Base-by-base conservation (phyloP, 129 eudicot genomes). In the Silybum marianum region DNA sequence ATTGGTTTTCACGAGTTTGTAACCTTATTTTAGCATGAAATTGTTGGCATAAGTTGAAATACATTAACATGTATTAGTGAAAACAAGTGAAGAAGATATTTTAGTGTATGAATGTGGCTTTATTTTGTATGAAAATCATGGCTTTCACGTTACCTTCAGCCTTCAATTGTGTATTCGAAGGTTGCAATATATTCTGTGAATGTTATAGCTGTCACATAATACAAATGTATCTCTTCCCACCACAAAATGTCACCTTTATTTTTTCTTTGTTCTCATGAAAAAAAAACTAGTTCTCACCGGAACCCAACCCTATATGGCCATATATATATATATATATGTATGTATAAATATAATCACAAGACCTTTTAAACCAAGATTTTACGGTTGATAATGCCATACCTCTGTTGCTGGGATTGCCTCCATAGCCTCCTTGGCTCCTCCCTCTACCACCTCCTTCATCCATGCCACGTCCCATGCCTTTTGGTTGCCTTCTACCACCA, bases 371-470 rank as follows among this genome's bases (percentile, higher is more conserved):
- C 16, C 39, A 38, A 19, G 28, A 69, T 67, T 30, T 30, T 44
- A 23, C 18, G 10, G 22, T 6, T 36, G 36, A 39, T 32, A 68
- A 68, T 21, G 44, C 42, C 24, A 63, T 85, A 88, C 87, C 88
- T 85, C 86, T 82, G 74, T 40, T 83, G 76, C 83, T 34, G 38
- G 84, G 79, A 73, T 83, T 71, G 60, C 86, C 82, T 16, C 23
- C 66, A 7, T 58, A 58, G 24, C 82, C 82, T 72, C 89, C 91
- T 81, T 80, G 84, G 85, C 86, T 82, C 70, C 90, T 73, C 23
- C 90, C 86, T 67, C 89, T 85, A 72, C 89, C 89, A 13, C 86
- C 88, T 46, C 85, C 85, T 68, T 84, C 89, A 68, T 84, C 88
- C 72, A 78, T 42, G 54, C 86, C 88, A 73, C 84, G 89, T 40